These are phyloP conservation scores for Rhizoctonia solani DNA, from an alignment of 1,284 basidiomycete species.

Conservation along the genomic window DNA sequence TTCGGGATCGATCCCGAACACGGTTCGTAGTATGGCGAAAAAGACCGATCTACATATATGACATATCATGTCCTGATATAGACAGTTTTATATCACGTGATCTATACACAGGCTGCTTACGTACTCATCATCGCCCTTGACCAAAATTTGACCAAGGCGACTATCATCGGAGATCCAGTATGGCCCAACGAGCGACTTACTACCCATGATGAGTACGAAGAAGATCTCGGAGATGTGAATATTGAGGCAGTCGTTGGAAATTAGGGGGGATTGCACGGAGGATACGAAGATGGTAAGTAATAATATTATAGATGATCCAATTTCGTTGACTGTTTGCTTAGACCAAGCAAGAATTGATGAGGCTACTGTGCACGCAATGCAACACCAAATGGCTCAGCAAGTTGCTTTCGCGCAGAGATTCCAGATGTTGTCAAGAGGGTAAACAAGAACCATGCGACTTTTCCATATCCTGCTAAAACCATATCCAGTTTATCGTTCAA, in stretches of 20 bases:
- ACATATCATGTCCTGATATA: too few relatives aligned
- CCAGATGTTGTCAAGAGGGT: conserved; percentile 82
- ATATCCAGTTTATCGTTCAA: conserved; percentile 80
- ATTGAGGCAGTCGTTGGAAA: conserved; percentile 69
- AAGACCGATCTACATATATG: too few relatives aligned
- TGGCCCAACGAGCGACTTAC: conserved; percentile 39
- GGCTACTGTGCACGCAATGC: conserved; percentile 62
- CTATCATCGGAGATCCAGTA: conserved; percentile 2
- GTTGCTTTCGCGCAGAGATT: conserved; percentile 73
- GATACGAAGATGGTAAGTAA: conserved; percentile 67
- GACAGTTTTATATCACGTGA: too few relatives aligned
- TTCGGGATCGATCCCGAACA: too few relatives aligned
- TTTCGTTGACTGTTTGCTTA: background rate
- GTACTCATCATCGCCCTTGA: conserved; percentile 6
- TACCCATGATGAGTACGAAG: conserved; percentile 65
- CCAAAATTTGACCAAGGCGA: conserved; percentile 13
- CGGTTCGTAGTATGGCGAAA: too few relatives aligned
- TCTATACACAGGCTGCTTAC: too few relatives aligned
- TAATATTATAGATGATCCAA: background rate
- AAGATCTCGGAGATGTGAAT: conserved; percentile 72
- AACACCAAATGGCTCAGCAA: conserved; percentile 80
- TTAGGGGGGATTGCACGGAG: conserved; percentile 57
- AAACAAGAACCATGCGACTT: conserved; percentile 44
- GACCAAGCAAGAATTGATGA: conserved; percentile 56
- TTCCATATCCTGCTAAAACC: background rate